Evolutionary conservation across 805 yeast genomes (phyloP), one percentile per base, ranked within the genome.

Genomic region (Metschnikowia corniflorae): DNA sequence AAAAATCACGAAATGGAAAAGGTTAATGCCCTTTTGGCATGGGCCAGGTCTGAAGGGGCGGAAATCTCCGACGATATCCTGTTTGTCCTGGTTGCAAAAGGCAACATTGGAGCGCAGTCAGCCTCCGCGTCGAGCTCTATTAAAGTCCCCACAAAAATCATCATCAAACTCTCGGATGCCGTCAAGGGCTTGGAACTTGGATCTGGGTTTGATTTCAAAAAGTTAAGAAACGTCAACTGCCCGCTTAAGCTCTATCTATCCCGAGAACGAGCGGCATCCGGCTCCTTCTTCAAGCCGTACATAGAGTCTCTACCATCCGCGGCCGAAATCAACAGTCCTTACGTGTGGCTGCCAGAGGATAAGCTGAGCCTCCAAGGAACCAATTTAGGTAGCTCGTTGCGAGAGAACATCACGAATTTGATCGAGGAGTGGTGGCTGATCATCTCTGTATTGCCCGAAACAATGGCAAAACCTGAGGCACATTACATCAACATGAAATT

Each of bases 351-450:
- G 21, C 53, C 67, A 0, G 61, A 60, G 2, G 85, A 82, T 28
- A 65, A 75, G 36, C 55, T 60, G 5, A 52, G 70, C 22, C 55
- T 88, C 8, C 63, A 69, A 28, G 89, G 89, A 0, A 82, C 95
- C 0, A 89, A 87, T 54, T 66, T 86, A 17, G 74, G 71, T n/a
- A 61, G 71, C 28, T 70, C 80, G 2, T 54, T 82, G 22, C 66
- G 69, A 16, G 68, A 68, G n/a, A 70, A 72, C 28, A 53, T 77
- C 20, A 54, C 51, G 4, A 51, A 52, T 4, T 55, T 80, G 38
- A 58, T 79, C 4, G 75, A 75, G 28, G 91, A 83, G 52, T 86
- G 89, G 91, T 50, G 70, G 68, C 54, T 51, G 39, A 40, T 57
- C 9, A 49, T 66, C 19, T 57, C 55, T 25, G 30, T 51, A 15